Percentiles rank a stretch among this genome's conserved stretches.
These are phyloP conservation scores for Silene noctiflora DNA, from an alignment of 179 eudicot genomes.

Conservation along the genomic window DNA sequence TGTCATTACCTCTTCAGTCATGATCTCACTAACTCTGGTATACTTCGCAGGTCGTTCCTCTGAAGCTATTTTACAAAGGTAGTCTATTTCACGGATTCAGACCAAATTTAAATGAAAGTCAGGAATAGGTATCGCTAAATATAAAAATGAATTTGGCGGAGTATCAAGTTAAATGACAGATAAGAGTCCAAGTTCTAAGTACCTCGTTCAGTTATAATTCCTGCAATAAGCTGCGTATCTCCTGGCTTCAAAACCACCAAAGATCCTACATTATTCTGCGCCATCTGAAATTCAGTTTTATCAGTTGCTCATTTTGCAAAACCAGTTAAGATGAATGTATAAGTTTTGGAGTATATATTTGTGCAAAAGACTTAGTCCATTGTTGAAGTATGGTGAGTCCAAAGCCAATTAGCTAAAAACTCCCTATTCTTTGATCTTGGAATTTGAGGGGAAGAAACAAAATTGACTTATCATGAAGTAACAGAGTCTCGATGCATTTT, in stretches of 20 bases:
- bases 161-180: too few species aligned
- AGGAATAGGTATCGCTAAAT: neutral
- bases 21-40: slow-evolving; percentile 70
- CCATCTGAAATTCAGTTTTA: slow-evolving; percentile 42
- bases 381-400: too few species aligned
- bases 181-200: neutral
- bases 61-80: slow-evolving; percentile 55
- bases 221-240: slow-evolving; percentile 57
- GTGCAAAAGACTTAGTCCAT: neutral
- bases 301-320: neutral
- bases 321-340: neutral
- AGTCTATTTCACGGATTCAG: slow-evolving; percentile 33
- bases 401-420: too few species aligned
- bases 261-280: slow-evolving; percentile 31
- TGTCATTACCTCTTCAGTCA: slow-evolving; percentile 61
- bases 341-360: neutral
- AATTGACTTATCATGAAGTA: too few species aligned
- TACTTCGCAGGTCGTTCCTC: slow-evolving; percentile 54
- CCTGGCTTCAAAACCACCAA: slow-evolving; percentile 54
- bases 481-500: too few species aligned
- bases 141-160: neutral
- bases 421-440: too few species aligned
- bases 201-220: slow-evolving; percentile 88
- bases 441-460: too few species aligned
- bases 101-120: neutral